Evolutionary conservation across 495 filamentous ascomycete species (phyloP).

Genomic region (Glonium stellatum): DNA sequence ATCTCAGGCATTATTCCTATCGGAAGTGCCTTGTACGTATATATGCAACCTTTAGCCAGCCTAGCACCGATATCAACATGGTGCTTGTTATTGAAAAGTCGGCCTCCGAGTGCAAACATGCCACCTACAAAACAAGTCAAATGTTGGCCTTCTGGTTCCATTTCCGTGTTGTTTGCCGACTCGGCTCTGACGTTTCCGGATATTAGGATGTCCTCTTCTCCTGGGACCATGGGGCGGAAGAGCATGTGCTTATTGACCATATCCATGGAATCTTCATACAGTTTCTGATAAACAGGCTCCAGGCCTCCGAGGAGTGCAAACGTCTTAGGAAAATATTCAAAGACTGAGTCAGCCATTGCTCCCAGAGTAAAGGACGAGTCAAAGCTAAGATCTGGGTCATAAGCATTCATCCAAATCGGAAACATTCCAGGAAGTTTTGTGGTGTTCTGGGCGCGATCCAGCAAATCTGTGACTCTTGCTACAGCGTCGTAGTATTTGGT

Average conservation of each 20-base stretch:
- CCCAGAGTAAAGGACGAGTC: slow-evolving; percentile 30
- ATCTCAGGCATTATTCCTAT: slow-evolving; percentile 57
- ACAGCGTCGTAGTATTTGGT: slow-evolving; percentile 38
- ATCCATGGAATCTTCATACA: slow-evolving; percentile 28
- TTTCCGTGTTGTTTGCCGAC: neutral
- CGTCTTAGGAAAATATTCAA: slow-evolving; percentile 42
- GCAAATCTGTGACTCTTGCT: slow-evolving; percentile 28
- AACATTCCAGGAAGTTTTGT: slow-evolving; percentile 38
- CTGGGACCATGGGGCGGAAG: slow-evolving; percentile 35
- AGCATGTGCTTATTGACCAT: slow-evolving; percentile 33
- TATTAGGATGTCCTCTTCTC: slow-evolving; percentile 34
- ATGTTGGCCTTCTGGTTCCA: slow-evolving; percentile 47
- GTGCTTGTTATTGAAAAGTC: slow-evolving; percentile 49
- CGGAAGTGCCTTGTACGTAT: slow-evolving; percentile 52
- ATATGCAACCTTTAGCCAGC: slow-evolving; percentile 53
- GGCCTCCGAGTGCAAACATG: slow-evolving; percentile 54
- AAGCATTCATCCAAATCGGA: slow-evolving; percentile 31
- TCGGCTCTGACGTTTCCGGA: slow-evolving; percentile 31
- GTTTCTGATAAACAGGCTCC: slow-evolving; percentile 28
- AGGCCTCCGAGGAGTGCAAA: slow-evolving; percentile 42
- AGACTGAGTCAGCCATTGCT: slow-evolving; percentile 36
- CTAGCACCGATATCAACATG: slow-evolving; percentile 51
- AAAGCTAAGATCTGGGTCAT: neutral
- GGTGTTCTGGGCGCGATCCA: slow-evolving; percentile 32
- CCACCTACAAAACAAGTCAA: slow-evolving; percentile 57